These are phyloP conservation scores for Alternaria brassicae DNA, from an alignment of 2,329 filamentous ascomycete species.

Conservation along the genomic window DNA sequence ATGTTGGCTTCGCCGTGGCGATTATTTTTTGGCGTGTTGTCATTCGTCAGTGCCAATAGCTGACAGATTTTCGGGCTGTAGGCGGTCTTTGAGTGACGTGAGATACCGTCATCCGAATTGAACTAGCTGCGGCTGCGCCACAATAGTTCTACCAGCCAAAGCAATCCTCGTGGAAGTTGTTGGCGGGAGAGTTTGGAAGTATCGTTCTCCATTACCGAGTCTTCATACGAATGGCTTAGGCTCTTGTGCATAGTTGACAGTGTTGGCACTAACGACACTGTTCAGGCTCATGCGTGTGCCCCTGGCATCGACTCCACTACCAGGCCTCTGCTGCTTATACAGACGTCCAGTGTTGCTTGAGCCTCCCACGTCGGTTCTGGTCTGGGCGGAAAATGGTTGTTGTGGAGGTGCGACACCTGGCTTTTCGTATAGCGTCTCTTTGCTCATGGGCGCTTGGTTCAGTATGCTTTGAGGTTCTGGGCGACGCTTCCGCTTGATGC, in stretches of 20 bases:
- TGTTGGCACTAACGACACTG: slow-evolving; percentile 28
- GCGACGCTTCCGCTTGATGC: slow-evolving; percentile 30
- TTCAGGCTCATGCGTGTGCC: slow-evolving; percentile 21
- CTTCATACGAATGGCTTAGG: slow-evolving; percentile 35
- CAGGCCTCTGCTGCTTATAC: slow-evolving; percentile 6
- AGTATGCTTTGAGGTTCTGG: slow-evolving; percentile 10
- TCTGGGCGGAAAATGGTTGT: slow-evolving; percentile 12
- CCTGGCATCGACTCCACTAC: slow-evolving; percentile 1
- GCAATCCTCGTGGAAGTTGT: background rate
- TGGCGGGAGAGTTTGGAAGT: background rate
- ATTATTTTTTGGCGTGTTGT: background rate
- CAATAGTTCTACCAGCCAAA: background rate
- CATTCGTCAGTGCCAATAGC: background rate
- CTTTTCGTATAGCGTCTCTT: slow-evolving; percentile 26
- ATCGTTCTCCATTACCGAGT: background rate
- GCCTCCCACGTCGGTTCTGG: slow-evolving; percentile 24
- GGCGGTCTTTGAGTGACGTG: background rate
- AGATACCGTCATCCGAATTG: background rate
- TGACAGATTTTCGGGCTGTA: background rate
- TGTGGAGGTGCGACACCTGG: slow-evolving; percentile 21
- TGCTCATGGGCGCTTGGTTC: slow-evolving; percentile 11
- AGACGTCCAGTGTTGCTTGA: slow-evolving; percentile 15
- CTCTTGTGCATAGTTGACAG: slow-evolving; percentile 23
- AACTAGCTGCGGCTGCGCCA: background rate
- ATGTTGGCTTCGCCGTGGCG: background rate